phyloP scores from a whole-genome alignment of 2,329 filamentous ascomycete genomes.

The Chaetomium olivaceum region DNA sequence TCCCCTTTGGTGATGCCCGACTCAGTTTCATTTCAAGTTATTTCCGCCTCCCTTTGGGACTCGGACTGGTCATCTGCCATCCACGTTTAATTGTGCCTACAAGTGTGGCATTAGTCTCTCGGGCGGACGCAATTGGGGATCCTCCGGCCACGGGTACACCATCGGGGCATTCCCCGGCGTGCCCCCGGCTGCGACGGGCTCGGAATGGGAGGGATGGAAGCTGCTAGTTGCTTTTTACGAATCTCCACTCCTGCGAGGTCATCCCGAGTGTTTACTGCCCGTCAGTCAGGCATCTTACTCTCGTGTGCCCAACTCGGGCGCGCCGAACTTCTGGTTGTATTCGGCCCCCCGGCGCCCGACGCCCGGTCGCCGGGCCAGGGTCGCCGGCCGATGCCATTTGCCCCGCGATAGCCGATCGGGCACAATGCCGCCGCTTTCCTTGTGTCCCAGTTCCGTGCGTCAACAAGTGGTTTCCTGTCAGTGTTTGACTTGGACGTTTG shows the following conservation, averaged over 20 bases:
- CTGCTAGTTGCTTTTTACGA: background rate
- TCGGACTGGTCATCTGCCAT: background rate
- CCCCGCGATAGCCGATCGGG: constrained; percentile 6
- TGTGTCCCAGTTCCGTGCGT: background rate
- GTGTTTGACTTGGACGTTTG: background rate
- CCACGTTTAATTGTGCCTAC: background rate
- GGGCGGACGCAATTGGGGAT: constrained; percentile 28
- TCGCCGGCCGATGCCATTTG: background rate
- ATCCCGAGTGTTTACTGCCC: background rate
- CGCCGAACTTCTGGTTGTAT: constrained; percentile 1
- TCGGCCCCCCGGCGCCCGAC: constrained; percentile 20
- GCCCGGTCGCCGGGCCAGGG: background rate
- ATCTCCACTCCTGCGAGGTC: background rate
- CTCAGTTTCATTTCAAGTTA: background rate
- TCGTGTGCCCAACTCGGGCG: constrained; percentile 5
- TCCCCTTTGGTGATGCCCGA: constrained; percentile 13
- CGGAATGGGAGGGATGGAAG: background rate
- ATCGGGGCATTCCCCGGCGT: background rate
- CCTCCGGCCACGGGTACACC: constrained; percentile 20
- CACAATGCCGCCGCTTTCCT: background rate
- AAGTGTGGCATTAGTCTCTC: background rate
- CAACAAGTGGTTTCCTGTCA: background rate
- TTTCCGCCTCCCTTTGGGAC: background rate
- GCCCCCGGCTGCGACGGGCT: background rate
- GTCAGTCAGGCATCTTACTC: background rate